Percentiles rank a stretch among this genome's conserved stretches.
Evolutionary conservation across 2,329 filamentous ascomycete species (phyloP).

Genomic region (Fusarium succisae): DNA sequence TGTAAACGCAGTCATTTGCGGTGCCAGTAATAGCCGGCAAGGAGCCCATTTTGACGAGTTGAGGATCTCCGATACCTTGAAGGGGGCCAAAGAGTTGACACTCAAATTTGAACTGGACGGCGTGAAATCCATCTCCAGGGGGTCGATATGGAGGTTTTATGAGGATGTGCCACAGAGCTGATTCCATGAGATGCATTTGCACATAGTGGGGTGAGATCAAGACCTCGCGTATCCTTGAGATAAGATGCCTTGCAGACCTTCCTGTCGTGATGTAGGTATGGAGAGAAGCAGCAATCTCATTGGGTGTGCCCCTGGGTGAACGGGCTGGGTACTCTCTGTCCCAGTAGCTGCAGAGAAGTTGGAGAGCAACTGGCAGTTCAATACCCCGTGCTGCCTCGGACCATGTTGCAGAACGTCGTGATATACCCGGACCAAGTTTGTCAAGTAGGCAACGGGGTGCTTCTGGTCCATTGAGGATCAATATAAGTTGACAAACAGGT

Average conservation of each 20-base stretch:
- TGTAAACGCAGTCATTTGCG: slow-evolving; percentile 45
- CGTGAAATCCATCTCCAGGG: slow-evolving; percentile 48
- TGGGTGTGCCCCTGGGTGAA: slow-evolving; percentile 47
- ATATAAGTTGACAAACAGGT: slow-evolving; percentile 49
- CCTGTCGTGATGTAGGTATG: slow-evolving; percentile 45
- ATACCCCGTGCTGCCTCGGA: slow-evolving; percentile 46
- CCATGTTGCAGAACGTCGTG: slow-evolving; percentile 46
- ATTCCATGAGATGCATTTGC: slow-evolving; percentile 51
- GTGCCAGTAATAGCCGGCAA: slow-evolving; percentile 49
- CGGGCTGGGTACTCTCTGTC: slow-evolving; percentile 47
- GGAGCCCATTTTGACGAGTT: slow-evolving; percentile 43
- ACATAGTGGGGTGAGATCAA: slow-evolving; percentile 49
- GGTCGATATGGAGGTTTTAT: slow-evolving; percentile 45
- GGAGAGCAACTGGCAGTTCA: slow-evolving; percentile 48
- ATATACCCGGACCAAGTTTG: slow-evolving; percentile 48
- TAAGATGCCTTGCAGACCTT: slow-evolving; percentile 42
- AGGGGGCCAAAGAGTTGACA: slow-evolving; percentile 46
- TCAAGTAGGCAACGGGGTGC: slow-evolving; percentile 48
- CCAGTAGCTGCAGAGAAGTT: slow-evolving; percentile 50
- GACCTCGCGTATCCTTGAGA: slow-evolving; percentile 43
- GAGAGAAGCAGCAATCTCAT: slow-evolving; percentile 47
- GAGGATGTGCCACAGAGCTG: slow-evolving; percentile 50
- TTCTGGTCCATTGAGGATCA: slow-evolving; percentile 51
- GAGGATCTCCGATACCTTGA: slow-evolving; percentile 43
- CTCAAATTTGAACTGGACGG: slow-evolving; percentile 50